Evolutionary conservation across 2,329 filamentous ascomycete species (phyloP).

Genomic region (Calonectria multiphialidica): DNA sequence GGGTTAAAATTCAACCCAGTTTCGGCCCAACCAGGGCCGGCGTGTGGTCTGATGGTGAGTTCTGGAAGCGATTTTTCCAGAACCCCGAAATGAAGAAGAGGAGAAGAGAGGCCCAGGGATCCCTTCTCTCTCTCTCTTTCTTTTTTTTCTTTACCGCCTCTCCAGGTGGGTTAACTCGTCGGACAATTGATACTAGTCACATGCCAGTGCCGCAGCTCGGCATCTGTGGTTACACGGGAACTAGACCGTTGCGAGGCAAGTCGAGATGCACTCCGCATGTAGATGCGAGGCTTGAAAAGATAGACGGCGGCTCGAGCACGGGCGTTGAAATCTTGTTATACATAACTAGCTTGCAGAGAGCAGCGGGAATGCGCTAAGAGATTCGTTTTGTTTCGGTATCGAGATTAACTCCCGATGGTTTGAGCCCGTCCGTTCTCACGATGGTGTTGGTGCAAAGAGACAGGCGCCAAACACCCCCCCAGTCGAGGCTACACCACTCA

Average conservation of each 20-base stretch:
- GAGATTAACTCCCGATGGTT: not conserved
- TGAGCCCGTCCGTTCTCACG: not conserved
- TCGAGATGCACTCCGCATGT: slow-evolving; percentile 4
- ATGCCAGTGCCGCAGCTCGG: not conserved
- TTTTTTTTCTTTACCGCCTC: not conserved
- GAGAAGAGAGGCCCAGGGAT: not conserved
- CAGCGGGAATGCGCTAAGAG: not conserved
- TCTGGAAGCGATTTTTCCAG: not conserved
- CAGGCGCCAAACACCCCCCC: not conserved
- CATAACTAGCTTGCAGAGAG: not conserved
- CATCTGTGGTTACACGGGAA: not conserved
- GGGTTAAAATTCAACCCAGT: not conserved
- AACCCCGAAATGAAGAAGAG: not conserved
- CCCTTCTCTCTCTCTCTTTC: no score
- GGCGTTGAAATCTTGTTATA: slow-evolving; percentile 5
- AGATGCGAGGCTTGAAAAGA: not conserved
- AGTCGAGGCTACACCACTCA: not conserved
- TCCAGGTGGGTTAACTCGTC: not conserved
- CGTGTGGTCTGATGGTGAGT: not conserved
- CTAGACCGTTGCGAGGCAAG: slow-evolving; percentile 6
- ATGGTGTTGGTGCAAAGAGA: not conserved
- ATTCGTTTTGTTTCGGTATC: not conserved
- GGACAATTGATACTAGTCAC: not conserved
- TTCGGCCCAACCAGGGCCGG: not conserved
- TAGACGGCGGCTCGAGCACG: not conserved